Conservation (phyloP, 441 rosid species). For the Populus trichocarpa region DNA sequence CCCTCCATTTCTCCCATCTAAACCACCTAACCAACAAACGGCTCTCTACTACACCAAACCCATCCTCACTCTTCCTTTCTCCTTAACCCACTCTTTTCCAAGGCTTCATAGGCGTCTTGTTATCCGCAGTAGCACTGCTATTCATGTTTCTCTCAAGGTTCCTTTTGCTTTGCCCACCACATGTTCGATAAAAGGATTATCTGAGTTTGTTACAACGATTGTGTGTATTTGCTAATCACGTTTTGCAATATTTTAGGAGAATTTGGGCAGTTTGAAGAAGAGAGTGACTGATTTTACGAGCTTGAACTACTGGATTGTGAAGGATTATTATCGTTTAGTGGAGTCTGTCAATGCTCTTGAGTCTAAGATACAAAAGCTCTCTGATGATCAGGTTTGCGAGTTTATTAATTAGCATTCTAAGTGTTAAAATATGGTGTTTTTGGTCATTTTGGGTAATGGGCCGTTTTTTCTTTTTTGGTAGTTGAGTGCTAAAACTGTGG, state of each 20-base stretch:
- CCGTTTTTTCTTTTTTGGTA: conserved; percentile 21
- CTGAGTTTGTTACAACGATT: background rate
- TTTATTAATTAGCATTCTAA: conserved; percentile 17
- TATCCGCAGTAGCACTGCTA: conserved; percentile 8
- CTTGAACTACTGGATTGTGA: conserved; percentile 87
- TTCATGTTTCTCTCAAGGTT: conserved; percentile 53
- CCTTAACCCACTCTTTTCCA: conserved; percentile 16
- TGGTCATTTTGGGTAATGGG: conserved; percentile 16
- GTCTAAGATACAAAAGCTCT: conserved; percentile 46
- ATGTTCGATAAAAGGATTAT: conserved; percentile 52
- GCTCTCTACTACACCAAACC: conserved; percentile 24
- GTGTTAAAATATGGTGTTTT: background rate
- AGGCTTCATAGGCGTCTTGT: conserved; percentile 18
- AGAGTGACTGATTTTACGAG: conserved; percentile 51
- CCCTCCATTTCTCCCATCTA: conserved; percentile 27
- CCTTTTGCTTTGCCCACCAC: conserved; percentile 19
- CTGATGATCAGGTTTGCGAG: conserved; percentile 75
- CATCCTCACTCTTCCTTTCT: conserved; percentile 19
- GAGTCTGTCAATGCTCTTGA: conserved; percentile 65
- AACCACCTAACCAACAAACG: conserved; percentile 27
- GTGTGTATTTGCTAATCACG: background rate
- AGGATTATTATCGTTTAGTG: conserved; percentile 79
- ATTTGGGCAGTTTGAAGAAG: conserved; percentile 43
- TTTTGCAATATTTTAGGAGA: conserved; percentile 32
- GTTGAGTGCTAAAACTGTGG: conserved; percentile 77